These are phyloP conservation scores for Sonneratia alba DNA, from an alignment of 345 rosid species.

Conservation along the genomic window DNA sequence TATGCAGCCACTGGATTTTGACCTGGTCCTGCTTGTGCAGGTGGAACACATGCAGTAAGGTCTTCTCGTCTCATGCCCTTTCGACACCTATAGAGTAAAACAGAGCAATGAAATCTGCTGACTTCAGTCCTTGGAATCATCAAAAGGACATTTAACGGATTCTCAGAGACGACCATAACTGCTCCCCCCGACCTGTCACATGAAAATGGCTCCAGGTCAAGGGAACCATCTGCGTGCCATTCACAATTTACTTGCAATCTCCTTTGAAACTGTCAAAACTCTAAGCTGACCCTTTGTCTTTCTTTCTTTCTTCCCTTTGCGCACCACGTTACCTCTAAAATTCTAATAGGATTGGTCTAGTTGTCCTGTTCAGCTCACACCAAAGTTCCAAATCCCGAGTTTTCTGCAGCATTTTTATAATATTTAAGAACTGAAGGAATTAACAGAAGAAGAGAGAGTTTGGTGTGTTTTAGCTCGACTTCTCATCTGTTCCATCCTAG, in stretches of 20 bases:
- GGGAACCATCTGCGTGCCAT: background rate
- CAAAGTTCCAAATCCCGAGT: background rate
- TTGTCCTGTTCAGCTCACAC: background rate
- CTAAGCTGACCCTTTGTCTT: background rate
- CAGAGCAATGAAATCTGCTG: too few relatives aligned
- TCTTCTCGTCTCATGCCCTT: background rate
- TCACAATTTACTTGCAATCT: background rate
- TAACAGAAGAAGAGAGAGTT: conserved; percentile 12
- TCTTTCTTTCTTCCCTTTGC: too few relatives aligned
- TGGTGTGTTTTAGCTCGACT: conserved; percentile 79
- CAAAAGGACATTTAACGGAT: background rate
- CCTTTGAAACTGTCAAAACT: conserved; percentile 4
- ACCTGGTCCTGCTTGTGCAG: background rate
- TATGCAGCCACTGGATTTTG: too few relatives aligned
- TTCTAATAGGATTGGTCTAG: background rate
- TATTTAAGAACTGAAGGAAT: background rate
- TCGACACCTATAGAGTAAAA: background rate
- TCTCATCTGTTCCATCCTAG: conserved; percentile 21
- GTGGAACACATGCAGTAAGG: background rate
- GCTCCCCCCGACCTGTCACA: background rate
- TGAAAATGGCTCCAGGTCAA: background rate
- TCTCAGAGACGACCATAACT: background rate
- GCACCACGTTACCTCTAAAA: too few relatives aligned
- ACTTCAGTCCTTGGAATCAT: background rate
- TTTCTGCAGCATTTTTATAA: background rate